Evolutionary conservation across 768 basidiomycete genomes (phyloP), one percentile per base, ranked within the genome.

Genomic region (Holtermanniella nyarrowii): DNA sequence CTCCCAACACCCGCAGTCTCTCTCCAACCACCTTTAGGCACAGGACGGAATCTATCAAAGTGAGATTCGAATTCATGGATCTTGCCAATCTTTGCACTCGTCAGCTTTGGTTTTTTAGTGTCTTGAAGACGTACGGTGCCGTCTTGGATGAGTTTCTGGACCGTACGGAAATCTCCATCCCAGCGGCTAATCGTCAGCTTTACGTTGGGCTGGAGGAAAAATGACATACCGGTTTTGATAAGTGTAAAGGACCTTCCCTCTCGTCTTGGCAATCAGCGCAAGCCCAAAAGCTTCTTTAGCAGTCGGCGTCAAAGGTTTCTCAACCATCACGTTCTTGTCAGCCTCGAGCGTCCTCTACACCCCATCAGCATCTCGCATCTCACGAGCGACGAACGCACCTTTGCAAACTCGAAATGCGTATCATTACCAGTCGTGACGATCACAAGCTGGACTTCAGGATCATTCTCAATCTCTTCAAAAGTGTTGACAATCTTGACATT

Each of bases 1-100:
- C 77, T 77, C 18, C 78, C 81, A 20, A 82, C 80, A 0, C 76
- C 73, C 1, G 79, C 74, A 25, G 77, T 69, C 53, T 88, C 86
- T 69, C 88, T 89, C 88, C 88, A 93, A 0, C 80, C 46, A 31
- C 53, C 26, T 5, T 47, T 21, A 23, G 52, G 26, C 24, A 72
- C 75, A 22, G 76, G 76, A 26, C 84, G 79, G 73, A 80, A 87
- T 40, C 87, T 65, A 80, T 70, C 64, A 46, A 60, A 70, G 25
- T 53, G 51, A 18, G 66, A 66, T 24, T 42, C 54, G 51, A 66
- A 57, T 27, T 66, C 61, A 46, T 53, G 48, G 14, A 67, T 42
- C 41, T 46, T 31, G 12, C 68, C 68, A 22, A 84, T 65, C 85
- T 85, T 49, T 1, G 27, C 4, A 0, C 1, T 18, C 3, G 4